phyloP scores from a whole-genome alignment of 768 basidiomycete species.

The Trametes cinnabarina region DNA sequence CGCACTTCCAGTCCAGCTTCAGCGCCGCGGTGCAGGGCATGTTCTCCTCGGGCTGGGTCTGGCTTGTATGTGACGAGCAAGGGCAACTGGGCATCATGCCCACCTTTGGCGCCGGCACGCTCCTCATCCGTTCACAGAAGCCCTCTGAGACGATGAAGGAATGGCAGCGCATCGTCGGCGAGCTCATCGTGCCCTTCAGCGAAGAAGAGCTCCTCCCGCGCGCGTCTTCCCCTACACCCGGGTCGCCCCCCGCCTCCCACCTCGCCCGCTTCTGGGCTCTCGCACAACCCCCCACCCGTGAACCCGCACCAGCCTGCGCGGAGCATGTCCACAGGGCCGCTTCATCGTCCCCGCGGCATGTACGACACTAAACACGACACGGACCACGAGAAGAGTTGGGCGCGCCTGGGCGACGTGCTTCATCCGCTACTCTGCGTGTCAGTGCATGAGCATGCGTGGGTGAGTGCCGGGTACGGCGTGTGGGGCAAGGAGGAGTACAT shows the following conservation, averaged over 20 bases:
- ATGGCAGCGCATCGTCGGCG: constrained; percentile 11
- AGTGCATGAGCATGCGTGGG: constrained; percentile 85
- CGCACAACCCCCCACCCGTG: constrained; percentile 29
- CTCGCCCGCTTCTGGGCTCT: constrained; percentile 45
- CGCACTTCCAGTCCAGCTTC: constrained; percentile 71
- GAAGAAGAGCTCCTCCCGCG: constrained; percentile 20
- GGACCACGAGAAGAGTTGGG: not conserved
- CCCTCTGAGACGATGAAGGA: constrained; percentile 9
- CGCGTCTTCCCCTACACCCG: not conserved
- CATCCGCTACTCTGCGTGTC: constrained; percentile 77
- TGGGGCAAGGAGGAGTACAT: constrained; percentile 91
- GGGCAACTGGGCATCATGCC: constrained; percentile 72
- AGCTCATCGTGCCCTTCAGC: constrained; percentile 6
- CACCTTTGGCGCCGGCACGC: constrained; percentile 86
- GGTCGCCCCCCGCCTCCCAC: constrained; percentile 12
- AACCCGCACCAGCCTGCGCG: constrained; percentile 32
- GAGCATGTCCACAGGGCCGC: constrained; percentile 26
- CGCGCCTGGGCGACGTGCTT: constrained; percentile 49
- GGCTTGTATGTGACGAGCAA: constrained; percentile 74
- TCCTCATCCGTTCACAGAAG: constrained; percentile 52
- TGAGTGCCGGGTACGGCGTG: constrained; percentile 79
- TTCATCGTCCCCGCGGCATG: not conserved
- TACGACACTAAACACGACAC: not conserved
- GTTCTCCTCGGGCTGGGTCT: constrained; percentile 78
- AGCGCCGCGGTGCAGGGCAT: constrained; percentile 76